Percentiles rank a stretch among this genome's conserved stretches.
Evolutionary conservation across 768 basidiomycete genomes (phyloP).

Genomic region (Lentinula boryana): DNA sequence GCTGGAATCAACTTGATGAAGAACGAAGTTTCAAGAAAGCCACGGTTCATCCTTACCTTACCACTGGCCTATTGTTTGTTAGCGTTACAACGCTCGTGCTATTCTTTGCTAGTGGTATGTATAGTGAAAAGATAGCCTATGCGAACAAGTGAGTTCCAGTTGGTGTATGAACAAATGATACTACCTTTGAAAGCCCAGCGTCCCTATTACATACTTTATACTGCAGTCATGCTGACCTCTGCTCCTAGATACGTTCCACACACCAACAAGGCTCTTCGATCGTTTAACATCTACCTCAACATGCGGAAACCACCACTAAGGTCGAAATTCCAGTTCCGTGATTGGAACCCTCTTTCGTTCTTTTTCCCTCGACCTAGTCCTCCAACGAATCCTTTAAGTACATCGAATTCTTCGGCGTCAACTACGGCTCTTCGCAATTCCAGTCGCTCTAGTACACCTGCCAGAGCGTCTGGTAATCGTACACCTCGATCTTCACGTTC

Average conservation of each 20-base stretch:
- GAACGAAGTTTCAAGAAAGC: constrained; percentile 19
- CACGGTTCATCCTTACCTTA: constrained; percentile 64
- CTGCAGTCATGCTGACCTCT: constrained; percentile 2
- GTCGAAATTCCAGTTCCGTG: constrained; percentile 37
- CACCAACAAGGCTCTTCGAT: constrained; percentile 85
- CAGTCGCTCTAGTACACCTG: constrained; percentile 13
- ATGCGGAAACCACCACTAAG: constrained; percentile 75
- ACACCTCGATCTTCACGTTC: constrained; percentile 20
- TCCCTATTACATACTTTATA: not conserved
- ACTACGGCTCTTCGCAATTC: constrained; percentile 21
- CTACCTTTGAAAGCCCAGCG: not conserved
- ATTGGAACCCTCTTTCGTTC: constrained; percentile 50
- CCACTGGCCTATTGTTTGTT: constrained; percentile 79
- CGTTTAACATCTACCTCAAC: constrained; percentile 96
- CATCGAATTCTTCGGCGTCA: constrained; percentile 22
- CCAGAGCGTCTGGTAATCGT: constrained; percentile 9
- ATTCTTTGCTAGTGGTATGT: constrained; percentile 97
- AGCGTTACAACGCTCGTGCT: constrained; percentile 85
- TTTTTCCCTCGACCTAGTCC: constrained; percentile 42
- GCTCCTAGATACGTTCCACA: constrained; percentile 85
- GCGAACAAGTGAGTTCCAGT: constrained; percentile 75
- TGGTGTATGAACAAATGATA: not conserved
- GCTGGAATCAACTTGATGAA: not conserved
- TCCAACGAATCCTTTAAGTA: constrained; percentile 14
- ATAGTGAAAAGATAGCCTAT: constrained; percentile 92